phyloP scores from a whole-genome alignment of 345 rosid genomes.

The Clarkia xantiana region DNA sequence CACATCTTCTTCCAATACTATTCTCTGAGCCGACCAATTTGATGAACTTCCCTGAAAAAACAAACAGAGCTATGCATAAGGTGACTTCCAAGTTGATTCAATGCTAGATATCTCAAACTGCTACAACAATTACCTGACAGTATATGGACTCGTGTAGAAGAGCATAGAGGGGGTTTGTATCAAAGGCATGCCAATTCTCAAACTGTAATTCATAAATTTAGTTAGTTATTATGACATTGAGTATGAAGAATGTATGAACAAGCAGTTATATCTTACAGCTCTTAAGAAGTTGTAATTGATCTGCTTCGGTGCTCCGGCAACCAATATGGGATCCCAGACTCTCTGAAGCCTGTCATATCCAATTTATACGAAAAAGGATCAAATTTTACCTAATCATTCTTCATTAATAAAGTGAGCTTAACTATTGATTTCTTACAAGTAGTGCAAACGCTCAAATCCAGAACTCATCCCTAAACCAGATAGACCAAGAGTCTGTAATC shows the following conservation, averaged over 20 bases:
- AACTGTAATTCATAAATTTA: constrained; percentile 27
- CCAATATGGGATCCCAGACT: constrained; percentile 81
- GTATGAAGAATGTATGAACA: constrained; percentile 1
- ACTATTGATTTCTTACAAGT: constrained; percentile 36
- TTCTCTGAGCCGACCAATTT: constrained; percentile 63
- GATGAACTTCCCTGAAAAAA: constrained; percentile 61
- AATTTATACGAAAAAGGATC: background rate
- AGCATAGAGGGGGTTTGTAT: constrained; percentile 78
- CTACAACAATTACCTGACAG: constrained; percentile 45
- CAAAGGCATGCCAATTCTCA: constrained; percentile 59
- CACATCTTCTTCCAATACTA: constrained; percentile 24
- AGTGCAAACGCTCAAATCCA: constrained; percentile 88
- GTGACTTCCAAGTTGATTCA: background rate
- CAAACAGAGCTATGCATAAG: background rate
- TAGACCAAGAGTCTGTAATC: constrained; percentile 75
- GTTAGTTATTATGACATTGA: constrained; percentile 6
- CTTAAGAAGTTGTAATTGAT: constrained; percentile 63
- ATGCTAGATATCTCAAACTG: background rate
- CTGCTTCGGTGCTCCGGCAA: constrained; percentile 51
- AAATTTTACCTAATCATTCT: background rate
- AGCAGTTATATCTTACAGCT: constrained; percentile 34
- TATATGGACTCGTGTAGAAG: constrained; percentile 72
- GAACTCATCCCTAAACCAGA: constrained; percentile 70
- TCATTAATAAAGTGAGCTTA: background rate
- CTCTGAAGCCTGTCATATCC: constrained; percentile 55